Base-by-base conservation (phyloP, 257 asterid genomes). In the Salvia rosmarinus region DNA sequence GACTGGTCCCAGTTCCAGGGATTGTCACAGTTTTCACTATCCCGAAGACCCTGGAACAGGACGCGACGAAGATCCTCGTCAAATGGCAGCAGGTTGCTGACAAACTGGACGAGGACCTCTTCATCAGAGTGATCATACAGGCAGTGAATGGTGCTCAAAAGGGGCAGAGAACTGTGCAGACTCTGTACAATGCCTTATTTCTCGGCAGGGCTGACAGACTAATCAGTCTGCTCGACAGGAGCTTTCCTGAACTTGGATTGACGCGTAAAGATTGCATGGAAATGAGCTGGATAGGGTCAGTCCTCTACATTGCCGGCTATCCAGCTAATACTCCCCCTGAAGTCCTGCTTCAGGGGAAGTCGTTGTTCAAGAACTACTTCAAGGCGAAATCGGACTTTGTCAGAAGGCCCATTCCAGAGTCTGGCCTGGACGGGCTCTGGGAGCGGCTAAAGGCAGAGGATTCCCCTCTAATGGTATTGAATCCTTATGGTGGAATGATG, bases 401-500 rank as follows among this genome's bases (percentile, higher is more conserved):
- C 1, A 56, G 67, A 56, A 67, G 35, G 13, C 87, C 95, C 4
- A 78, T 88, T 54, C 83, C 87, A 1, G 82, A 82, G 57, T 47
- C 70, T 9, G 91, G 95, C 39, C 84, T 88, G n/a, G 82, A 82
- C 52, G 91, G 88, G 14, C 65, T 88, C 3, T 85, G 89, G 89
- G 74, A 82, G 56, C 70, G 83, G 67, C 77, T 84, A 0, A 12
- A 71, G 75, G 87, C 79, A 44, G 95, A 79, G 54, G 88, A 84
- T 9, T 81, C 89, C 0, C 89, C 95, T 0, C 13, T 85, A 64
- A 61, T 78, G 80, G 84, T 88, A 21, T 78, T 39, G 28, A 88
- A 84, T 46, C 95, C 95, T 9, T 88, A 85, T 19, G 95, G 95
- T 3, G 95, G 95, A 49, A 88, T 79, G 89, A 85, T 88, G 95